A percentile compares a stretch with the other conserved stretches of the same genome.
These are phyloP conservation scores for Magnolia changhungtana DNA, from an alignment of 164 flowering plant species.

Conservation along the genomic window DNA sequence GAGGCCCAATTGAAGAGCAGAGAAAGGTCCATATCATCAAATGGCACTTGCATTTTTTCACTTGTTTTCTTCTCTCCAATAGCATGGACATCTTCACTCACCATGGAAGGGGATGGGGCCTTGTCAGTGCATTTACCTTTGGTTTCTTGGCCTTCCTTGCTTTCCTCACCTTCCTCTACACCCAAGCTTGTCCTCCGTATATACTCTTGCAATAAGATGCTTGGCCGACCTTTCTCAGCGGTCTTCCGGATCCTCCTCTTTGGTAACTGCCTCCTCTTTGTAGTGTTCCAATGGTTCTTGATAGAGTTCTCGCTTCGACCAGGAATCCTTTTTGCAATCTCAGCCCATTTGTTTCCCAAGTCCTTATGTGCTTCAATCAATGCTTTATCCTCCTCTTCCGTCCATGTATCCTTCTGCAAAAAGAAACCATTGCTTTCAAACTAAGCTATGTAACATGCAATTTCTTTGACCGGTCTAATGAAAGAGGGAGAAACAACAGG, in stretches of 20 bases:
- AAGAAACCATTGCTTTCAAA: neutral
- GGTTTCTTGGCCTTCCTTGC: conserved; percentile 1
- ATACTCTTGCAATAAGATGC: conserved; percentile 16
- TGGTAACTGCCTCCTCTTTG: conserved; percentile 10
- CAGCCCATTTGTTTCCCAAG: conserved; percentile 16
- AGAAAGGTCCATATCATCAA: conserved; percentile 1
- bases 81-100: neutral
- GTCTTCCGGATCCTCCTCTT: conserved; percentile 6
- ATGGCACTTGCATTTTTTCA: neutral
- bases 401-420: conserved; percentile 15
- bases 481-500: too few species aligned
- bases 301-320: conserved; percentile 14
- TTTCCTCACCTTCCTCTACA: neutral
- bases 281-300: conserved; percentile 18
- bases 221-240: neutral
- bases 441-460: neutral
- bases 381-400: conserved; percentile 11
- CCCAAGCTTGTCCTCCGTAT: conserved; percentile 5
- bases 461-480: neutral
- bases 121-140: neutral
- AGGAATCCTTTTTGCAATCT: conserved; percentile 14
- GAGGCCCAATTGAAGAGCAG: conserved; percentile 1
- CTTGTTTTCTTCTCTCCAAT: neutral
- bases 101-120: neutral
- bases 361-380: conserved; percentile 14